Conservation (phyloP, 2,329 filamentous ascomycete genomes). For the Botrytis porri region DNA sequence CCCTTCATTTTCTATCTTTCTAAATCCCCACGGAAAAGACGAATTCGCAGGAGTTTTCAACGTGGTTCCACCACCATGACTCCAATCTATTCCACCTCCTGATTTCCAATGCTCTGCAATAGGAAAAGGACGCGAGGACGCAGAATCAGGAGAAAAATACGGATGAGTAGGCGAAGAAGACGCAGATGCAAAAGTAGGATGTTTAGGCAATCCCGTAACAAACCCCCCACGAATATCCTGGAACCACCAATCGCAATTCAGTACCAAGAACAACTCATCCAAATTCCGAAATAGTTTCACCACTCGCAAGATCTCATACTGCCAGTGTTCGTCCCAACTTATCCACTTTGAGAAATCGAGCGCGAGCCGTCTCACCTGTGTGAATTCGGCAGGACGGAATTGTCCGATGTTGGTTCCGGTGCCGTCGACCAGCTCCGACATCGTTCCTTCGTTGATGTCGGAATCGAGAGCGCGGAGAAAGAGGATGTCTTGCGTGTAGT, state of each 20-base stretch:
- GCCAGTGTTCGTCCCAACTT: background rate
- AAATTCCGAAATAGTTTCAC: background rate
- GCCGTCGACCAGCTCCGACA: background rate
- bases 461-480: background rate
- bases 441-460: background rate
- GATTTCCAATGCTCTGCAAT: background rate
- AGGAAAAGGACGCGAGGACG: background rate
- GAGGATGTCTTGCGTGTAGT: background rate
- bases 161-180: background rate
- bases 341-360: background rate
- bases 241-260: background rate
- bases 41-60: background rate
- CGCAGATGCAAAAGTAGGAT: background rate
- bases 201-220: background rate
- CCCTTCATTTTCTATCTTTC: background rate
- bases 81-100: background rate
- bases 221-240: background rate
- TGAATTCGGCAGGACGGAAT: background rate
- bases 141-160: background rate
- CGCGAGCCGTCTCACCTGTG: background rate
- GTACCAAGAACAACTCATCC: background rate
- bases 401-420: background rate
- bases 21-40: background rate
- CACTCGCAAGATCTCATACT: background rate
- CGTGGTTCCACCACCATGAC: background rate